Conservation (phyloP, 2,329 filamentous ascomycete species). For the Sporothrix inflata region DNA sequence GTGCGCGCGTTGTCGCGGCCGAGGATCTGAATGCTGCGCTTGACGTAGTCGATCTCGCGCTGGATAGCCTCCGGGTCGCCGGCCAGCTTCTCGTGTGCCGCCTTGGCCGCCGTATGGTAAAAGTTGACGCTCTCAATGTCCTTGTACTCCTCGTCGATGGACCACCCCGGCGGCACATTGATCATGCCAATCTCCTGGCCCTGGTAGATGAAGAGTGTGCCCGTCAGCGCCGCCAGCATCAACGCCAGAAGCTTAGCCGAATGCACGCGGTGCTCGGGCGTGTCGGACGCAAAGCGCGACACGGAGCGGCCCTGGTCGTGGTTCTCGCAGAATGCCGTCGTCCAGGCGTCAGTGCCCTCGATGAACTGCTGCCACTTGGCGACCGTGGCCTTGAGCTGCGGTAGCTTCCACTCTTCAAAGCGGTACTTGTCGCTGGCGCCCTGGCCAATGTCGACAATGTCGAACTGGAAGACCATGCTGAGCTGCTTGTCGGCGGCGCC, state of each 20-base stretch:
- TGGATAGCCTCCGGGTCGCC: conserved; percentile 46
- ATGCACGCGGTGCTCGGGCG: conserved; percentile 46
- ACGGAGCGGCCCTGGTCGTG: conserved; percentile 64
- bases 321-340: conserved; percentile 65
- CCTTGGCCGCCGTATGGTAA: conserved; percentile 42
- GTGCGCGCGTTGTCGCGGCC: conserved; percentile 68
- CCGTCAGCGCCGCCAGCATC: conserved; percentile 52
- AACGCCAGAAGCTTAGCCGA: conserved; percentile 59
- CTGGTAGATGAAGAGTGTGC: conserved; percentile 63
- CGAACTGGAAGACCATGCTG: conserved; percentile 72
- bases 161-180: conserved; percentile 55
- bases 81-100: conserved; percentile 34
- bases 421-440: conserved; percentile 54
- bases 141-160: conserved; percentile 49
- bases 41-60: conserved; percentile 50
- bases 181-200: conserved; percentile 65
- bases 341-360: conserved; percentile 59
- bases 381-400: conserved; percentile 49
- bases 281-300: conserved; percentile 54
- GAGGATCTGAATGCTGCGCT: conserved; percentile 59
- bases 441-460: conserved; percentile 64
- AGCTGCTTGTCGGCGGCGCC: conserved; percentile 61
- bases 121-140: conserved; percentile 56
- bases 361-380: conserved; percentile 56
- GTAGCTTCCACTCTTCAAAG: conserved; percentile 53